Conservation (phyloP, 2,329 filamentous ascomycete species). For the Fusarium austroafricanum region DNA sequence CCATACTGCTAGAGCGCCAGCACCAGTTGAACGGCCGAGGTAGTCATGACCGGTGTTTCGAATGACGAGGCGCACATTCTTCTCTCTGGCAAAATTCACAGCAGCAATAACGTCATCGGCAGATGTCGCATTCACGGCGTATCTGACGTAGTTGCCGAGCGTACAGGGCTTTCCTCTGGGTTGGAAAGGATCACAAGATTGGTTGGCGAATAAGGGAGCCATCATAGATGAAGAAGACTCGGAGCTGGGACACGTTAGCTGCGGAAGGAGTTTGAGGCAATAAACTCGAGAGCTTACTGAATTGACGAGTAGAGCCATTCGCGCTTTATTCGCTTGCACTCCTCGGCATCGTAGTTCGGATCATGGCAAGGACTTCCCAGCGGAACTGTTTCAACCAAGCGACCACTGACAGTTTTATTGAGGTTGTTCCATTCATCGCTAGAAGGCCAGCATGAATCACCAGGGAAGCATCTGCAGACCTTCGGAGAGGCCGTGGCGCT, state of each 20-base stretch:
- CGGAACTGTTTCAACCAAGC: constrained; percentile 62
- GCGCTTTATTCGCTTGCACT: constrained; percentile 56
- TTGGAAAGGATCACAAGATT: constrained; percentile 54
- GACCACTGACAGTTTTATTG: constrained; percentile 62
- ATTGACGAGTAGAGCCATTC: constrained; percentile 58
- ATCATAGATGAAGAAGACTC: constrained; percentile 45
- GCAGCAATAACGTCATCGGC: constrained; percentile 48
- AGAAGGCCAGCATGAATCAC: constrained; percentile 65
- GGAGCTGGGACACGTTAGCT: constrained; percentile 10
- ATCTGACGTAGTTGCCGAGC: constrained; percentile 58
- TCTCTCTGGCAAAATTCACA: constrained; percentile 44
- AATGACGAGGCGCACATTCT: constrained; percentile 61
- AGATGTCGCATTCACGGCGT: constrained; percentile 51
- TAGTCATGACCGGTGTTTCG: constrained; percentile 66
- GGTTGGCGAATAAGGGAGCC: constrained; percentile 54
- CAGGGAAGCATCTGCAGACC: constrained; percentile 49
- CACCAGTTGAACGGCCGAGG: constrained; percentile 68
- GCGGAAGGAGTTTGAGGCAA: too few species aligned
- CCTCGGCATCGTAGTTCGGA: constrained; percentile 56
- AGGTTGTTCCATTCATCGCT: constrained; percentile 57
- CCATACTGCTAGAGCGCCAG: constrained; percentile 55
- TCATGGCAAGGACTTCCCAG: constrained; percentile 63
- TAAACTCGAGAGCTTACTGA: constrained; percentile 52
- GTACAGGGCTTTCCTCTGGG: constrained; percentile 51
- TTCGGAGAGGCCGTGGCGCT: not conserved